phyloP scores from a whole-genome alignment of 2,329 filamentous ascomycete genomes.

The Diaporthe sp. region DNA sequence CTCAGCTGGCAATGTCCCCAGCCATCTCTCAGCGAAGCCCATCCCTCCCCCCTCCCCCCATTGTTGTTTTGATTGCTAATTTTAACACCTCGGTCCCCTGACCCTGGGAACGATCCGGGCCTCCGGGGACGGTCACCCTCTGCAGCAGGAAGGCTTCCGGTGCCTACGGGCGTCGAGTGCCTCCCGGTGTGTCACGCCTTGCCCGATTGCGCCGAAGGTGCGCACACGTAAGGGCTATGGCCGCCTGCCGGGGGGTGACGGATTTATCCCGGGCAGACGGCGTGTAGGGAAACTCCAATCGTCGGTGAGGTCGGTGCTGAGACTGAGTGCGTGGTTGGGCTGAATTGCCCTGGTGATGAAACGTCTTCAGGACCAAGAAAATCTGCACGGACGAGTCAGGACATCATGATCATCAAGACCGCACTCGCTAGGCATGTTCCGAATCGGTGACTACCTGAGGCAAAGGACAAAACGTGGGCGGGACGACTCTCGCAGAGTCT shows the following conservation, averaged over 20 bases:
- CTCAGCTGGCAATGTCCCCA: neutral
- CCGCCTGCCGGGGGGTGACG: neutral
- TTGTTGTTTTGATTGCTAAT: conserved; percentile 32
- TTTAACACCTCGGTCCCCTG: conserved; percentile 29
- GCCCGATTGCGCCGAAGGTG: conserved; percentile 13
- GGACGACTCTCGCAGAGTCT: neutral
- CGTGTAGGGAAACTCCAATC: neutral
- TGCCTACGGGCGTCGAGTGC: conserved; percentile 19
- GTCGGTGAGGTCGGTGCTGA: neutral
- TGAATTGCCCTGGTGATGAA: conserved; percentile 19
- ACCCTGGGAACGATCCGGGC: conserved; percentile 24
- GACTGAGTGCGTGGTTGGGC: neutral
- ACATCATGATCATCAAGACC: conserved; percentile 15
- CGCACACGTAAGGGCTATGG: neutral
- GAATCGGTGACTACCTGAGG: conserved; percentile 20
- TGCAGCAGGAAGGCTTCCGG: conserved; percentile 18
- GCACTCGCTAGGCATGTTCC: conserved; percentile 29
- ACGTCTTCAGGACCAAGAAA: neutral
- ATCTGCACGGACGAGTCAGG: conserved; percentile 34
- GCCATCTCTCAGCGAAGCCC: neutral
- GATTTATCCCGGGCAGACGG: neutral
- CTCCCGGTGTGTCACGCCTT: neutral
- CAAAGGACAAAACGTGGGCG: conserved; percentile 7
- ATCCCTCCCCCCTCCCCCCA: neutral
- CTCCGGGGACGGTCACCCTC: conserved; percentile 23